Evolutionary conservation across 257 asterid genomes (phyloP).

Genomic region (Salvia rosmarinus): DNA sequence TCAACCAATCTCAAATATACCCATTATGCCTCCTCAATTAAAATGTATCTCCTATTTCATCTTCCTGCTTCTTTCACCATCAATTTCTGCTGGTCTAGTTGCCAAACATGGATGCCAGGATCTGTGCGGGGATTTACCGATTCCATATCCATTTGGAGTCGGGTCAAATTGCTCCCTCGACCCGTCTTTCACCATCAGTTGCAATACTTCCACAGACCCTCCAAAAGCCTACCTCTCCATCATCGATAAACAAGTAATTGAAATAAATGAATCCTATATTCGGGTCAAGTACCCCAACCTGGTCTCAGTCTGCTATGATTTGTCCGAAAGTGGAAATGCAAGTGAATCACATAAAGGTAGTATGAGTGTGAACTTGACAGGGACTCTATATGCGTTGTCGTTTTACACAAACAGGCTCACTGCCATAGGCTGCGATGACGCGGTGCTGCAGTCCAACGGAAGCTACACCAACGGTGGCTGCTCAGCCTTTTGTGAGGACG

Average conservation of each 20-base stretch:
- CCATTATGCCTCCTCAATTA: too few relatives aligned
- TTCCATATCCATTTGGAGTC: too few relatives aligned
- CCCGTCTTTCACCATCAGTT: too few relatives aligned
- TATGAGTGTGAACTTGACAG: not conserved
- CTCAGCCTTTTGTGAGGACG: not conserved
- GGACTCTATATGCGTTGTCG: not conserved
- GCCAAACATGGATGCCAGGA: too few relatives aligned
- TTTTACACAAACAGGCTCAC: not conserved
- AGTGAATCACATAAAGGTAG: not conserved
- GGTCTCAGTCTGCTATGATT: not conserved
- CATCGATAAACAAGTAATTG: not conserved
- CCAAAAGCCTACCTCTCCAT: slow-evolving; percentile 20
- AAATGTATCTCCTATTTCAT: too few relatives aligned
- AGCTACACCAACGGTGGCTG: not conserved
- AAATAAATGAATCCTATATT: not conserved
- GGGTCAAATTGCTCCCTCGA: too few relatives aligned
- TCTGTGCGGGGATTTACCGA: too few relatives aligned
- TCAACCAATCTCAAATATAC: too few relatives aligned
- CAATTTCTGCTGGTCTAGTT: too few relatives aligned
- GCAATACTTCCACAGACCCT: too few relatives aligned
- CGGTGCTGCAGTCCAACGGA: not conserved
- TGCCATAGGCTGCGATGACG: not conserved
- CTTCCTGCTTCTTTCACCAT: too few relatives aligned
- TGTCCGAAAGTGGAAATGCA: not conserved
- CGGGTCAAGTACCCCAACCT: slow-evolving; percentile 13